These are phyloP conservation scores for Anacardium occidentale DNA, from an alignment of 345 rosid genomes.

Conservation along the genomic window DNA sequence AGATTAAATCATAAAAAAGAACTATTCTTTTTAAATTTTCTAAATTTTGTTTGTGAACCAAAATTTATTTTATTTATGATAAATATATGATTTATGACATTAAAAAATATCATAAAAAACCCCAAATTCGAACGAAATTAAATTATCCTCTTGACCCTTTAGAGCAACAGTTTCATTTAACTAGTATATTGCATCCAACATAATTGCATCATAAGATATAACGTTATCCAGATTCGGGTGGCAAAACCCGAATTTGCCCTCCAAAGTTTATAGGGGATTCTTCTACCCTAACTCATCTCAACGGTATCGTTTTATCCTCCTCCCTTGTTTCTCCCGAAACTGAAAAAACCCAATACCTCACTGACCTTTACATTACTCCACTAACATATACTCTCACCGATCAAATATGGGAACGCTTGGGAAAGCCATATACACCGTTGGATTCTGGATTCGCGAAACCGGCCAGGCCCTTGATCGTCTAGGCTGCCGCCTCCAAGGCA, in stretches of 20 bases:
- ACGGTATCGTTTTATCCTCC: constrained; percentile 12
- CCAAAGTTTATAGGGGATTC: constrained; percentile 14
- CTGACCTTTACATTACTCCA: background rate
- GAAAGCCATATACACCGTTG: constrained; percentile 77
- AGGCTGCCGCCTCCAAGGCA: constrained; percentile 91
- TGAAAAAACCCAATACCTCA: constrained; percentile 2
- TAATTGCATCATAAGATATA: no score
- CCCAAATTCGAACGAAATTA: no score
- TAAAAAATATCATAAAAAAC: no score
- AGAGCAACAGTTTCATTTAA: no score
- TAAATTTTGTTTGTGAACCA: no score
- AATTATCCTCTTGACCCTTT: no score
- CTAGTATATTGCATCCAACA: no score
- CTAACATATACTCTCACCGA: constrained; percentile 7
- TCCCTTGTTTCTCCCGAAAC: constrained; percentile 8
- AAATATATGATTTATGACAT: no score
- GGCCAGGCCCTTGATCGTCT: constrained; percentile 95
- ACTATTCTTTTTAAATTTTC: no score
- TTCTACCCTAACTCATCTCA: constrained; percentile 13
- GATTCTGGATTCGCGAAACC: constrained; percentile 95
- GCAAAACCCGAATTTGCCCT: constrained; percentile 22
- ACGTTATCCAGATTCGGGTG: background rate
- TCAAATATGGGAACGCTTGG: constrained; percentile 81
- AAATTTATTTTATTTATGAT: no score
- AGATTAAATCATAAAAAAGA: no score